Conservation (phyloP, 495 filamentous ascomycete genomes). For the Parathielavia appendiculata region DNA sequence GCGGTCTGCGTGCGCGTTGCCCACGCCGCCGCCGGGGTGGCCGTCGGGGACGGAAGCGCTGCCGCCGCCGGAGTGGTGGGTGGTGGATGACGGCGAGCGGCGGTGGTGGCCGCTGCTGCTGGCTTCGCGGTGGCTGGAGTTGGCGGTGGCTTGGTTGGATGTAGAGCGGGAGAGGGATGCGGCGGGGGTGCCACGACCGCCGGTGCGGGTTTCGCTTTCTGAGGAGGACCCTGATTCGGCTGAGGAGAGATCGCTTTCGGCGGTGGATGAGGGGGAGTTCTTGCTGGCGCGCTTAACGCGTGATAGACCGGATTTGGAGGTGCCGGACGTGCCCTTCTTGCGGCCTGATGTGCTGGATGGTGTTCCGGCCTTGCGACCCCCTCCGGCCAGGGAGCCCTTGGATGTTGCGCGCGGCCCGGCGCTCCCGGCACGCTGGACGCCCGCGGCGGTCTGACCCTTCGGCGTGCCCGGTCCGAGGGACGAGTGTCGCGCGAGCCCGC, state of each 20-base stretch:
- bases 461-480: slow-evolving; percentile 82
- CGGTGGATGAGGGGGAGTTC: slow-evolving; percentile 54
- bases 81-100: neutral
- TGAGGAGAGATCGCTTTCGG: slow-evolving; percentile 61
- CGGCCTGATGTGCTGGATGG: slow-evolving; percentile 51
- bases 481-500: slow-evolving; percentile 68
- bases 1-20: neutral
- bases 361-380: slow-evolving; percentile 54
- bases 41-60: neutral
- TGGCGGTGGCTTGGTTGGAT: slow-evolving; percentile 19
- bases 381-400: slow-evolving; percentile 37
- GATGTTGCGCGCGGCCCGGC: slow-evolving; percentile 59
- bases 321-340: slow-evolving; percentile 51
- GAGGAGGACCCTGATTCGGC: slow-evolving; percentile 55
- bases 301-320: slow-evolving; percentile 46
- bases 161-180: slow-evolving; percentile 18
- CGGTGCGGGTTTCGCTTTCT: slow-evolving; percentile 43
- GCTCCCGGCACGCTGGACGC: slow-evolving; percentile 61
- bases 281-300: slow-evolving; percentile 52
- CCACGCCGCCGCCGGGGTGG: neutral
- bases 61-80: neutral
- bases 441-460: slow-evolving; percentile 60
- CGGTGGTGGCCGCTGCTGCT: neutral
- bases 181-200: slow-evolving; percentile 33
- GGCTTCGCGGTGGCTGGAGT: slow-evolving; percentile 6